Evolutionary conservation across 2,329 filamentous ascomycete species (phyloP).

Genomic region (Cordyceps tenuipes): DNA sequence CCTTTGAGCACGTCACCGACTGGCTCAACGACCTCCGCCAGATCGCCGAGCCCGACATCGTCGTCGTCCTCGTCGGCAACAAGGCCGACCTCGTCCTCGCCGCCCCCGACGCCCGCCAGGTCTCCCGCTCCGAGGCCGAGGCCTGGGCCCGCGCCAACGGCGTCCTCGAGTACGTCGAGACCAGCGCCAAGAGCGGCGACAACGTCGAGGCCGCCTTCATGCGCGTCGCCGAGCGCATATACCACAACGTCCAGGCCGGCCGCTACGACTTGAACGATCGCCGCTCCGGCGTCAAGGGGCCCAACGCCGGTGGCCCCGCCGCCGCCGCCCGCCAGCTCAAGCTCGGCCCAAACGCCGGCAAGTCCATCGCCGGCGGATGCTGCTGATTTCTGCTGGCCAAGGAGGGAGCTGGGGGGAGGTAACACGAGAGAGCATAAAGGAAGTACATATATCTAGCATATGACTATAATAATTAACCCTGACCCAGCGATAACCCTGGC

Average conservation of each 20-base stretch:
- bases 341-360: conserved; percentile 31
- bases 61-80: conserved; percentile 91
- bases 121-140: conserved; percentile 74
- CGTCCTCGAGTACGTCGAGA: conserved; percentile 91
- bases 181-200: conserved; percentile 89
- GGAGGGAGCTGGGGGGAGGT: background rate
- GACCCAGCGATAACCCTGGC: background rate
- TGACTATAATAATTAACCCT: background rate
- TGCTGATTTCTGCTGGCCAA: conserved; percentile 22
- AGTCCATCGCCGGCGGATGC: conserved; percentile 33
- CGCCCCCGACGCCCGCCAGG: conserved; percentile 59
- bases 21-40: conserved; percentile 92
- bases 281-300: conserved; percentile 80
- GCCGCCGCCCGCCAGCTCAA: conserved; percentile 33
- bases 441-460: background rate
- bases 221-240: conserved; percentile 89
- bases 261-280: conserved; percentile 92
- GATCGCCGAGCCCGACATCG: conserved; percentile 92
- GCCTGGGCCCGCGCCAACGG: conserved; percentile 83
- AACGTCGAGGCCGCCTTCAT: conserved; percentile 90
- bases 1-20: conserved; percentile 79
- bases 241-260: conserved; percentile 91
- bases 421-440: background rate
- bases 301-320: conserved; percentile 41
- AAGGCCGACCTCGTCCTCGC: conserved; percentile 70